These are phyloP conservation scores for Phytophthora lateralis DNA, from an alignment of 352 stramenopile genomes.

Conservation along the genomic window DNA sequence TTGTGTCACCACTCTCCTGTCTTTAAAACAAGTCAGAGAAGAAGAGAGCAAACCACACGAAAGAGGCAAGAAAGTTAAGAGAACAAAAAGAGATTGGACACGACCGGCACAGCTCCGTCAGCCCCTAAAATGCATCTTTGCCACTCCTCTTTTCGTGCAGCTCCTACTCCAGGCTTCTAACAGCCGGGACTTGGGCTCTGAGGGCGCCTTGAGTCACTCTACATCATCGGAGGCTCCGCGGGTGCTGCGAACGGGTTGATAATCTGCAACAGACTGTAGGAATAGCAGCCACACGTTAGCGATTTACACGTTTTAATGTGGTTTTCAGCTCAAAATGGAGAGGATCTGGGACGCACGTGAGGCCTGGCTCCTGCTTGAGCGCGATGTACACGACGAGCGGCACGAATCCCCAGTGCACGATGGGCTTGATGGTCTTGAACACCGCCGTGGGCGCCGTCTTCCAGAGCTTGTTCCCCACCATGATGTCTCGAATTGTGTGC, in stretches of 20 bases:
- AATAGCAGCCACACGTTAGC: slow-evolving; percentile 15
- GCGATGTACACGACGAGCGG: slow-evolving; percentile 83
- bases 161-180: background rate
- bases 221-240: slow-evolving; percentile 53
- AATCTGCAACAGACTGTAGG: slow-evolving; percentile 68
- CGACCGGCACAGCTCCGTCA: slow-evolving; percentile 1
- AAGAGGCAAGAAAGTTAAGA: slow-evolving; percentile 19
- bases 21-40: slow-evolving; percentile 1
- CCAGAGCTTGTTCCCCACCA: slow-evolving; percentile 68
- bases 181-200: background rate
- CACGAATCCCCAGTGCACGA: slow-evolving; percentile 84
- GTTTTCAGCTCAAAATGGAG: background rate
- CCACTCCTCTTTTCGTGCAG: background rate
- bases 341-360: slow-evolving; percentile 58
- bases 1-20: background rate
- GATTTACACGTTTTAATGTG: slow-evolving; percentile 7
- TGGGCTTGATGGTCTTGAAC: slow-evolving; percentile 84
- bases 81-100: slow-evolving; percentile 22
- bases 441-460: slow-evolving; percentile 78
- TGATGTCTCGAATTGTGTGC: slow-evolving; percentile 10
- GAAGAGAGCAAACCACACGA: slow-evolving; percentile 3
- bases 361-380: slow-evolving; percentile 74
- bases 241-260: slow-evolving; percentile 76
- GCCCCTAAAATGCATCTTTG: slow-evolving; percentile 25
- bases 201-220: slow-evolving; percentile 26